Conservation (phyloP, 352 stramenopile species). For the Phytophthora pisi region DNA sequence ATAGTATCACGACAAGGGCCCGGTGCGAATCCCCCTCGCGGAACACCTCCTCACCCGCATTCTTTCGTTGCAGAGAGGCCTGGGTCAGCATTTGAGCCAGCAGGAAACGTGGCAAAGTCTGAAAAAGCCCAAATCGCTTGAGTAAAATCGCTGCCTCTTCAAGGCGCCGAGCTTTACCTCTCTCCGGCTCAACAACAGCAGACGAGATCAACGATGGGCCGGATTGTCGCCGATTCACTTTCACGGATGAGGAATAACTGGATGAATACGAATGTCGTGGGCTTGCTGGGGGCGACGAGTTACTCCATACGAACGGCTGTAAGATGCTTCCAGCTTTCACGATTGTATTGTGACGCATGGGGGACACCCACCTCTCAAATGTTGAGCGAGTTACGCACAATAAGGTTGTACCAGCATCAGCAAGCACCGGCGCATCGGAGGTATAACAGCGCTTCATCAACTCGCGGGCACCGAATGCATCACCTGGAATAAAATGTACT, state of each 20-base stretch:
- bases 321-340: constrained; percentile 50
- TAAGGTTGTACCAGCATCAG: constrained; percentile 43
- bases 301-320: constrained; percentile 29
- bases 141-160: constrained; percentile 46
- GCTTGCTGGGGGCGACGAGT: constrained; percentile 11
- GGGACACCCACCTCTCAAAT: constrained; percentile 55
- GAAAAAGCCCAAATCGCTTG: constrained; percentile 46
- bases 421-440: constrained; percentile 25
- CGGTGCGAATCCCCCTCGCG: constrained; percentile 46
- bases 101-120: constrained; percentile 45
- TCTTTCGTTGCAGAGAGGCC: constrained; percentile 37
- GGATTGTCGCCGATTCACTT: constrained; percentile 28
- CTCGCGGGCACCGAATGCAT: constrained; percentile 44
- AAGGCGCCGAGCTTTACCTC: constrained; percentile 5
- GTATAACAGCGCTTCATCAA: constrained; percentile 19
- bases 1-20: constrained; percentile 51
- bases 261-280: constrained; percentile 8
- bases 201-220: constrained; percentile 26
- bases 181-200: constrained; percentile 1
- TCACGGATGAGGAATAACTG: constrained; percentile 8
- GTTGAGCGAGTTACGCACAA: constrained; percentile 38
- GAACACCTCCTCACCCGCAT: constrained; percentile 60
- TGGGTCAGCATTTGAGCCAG: constrained; percentile 45
- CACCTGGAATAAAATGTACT: constrained; percentile 37
- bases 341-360: constrained; percentile 39